A percentile compares a stretch with the other conserved stretches of the same genome.
Conservation (phyloP, 768 basidiomycete genomes). For the Hericium coralloides region DNA sequence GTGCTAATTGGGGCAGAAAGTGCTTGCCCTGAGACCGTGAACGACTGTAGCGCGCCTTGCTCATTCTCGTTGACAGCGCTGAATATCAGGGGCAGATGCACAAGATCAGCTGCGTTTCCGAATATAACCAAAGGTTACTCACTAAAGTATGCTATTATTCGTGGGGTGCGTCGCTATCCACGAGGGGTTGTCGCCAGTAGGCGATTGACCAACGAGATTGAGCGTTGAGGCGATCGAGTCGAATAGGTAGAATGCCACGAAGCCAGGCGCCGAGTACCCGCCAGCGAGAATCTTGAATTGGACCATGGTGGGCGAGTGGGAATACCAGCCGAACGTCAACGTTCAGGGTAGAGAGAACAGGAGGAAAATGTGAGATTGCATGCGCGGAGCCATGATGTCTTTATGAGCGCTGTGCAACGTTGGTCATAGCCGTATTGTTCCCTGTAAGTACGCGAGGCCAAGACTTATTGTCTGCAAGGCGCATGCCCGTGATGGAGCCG, state of each 20-base stretch:
- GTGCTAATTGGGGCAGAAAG: conserved; percentile 38
- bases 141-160: conserved; percentile 57
- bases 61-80: conserved; percentile 55
- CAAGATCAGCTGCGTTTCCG: too few relatives aligned
- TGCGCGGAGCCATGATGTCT: too few relatives aligned
- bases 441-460: too few relatives aligned
- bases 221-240: conserved; percentile 39
- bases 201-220: conserved; percentile 36
- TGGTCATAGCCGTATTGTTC: too few relatives aligned
- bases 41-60: conserved; percentile 44
- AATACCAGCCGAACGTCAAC: too few relatives aligned
- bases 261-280: conserved; percentile 39
- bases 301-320: conserved; percentile 36
- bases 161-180: conserved; percentile 54
- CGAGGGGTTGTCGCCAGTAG: conserved; percentile 44
- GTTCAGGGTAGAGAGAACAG: too few relatives aligned
- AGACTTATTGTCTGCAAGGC: too few relatives aligned
- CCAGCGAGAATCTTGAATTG: conserved; percentile 62
- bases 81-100: background rate
- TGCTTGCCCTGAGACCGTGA: conserved; percentile 36
- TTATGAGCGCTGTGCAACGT: too few relatives aligned
- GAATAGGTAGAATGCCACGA: conserved; percentile 58
- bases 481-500: too few relatives aligned
- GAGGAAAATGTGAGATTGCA: too few relatives aligned
- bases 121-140: conserved; percentile 14